These are phyloP conservation scores for Casaregolazyma lundiana DNA, from an alignment of 1,139 yeast genomes.

Conservation along the genomic window DNA sequence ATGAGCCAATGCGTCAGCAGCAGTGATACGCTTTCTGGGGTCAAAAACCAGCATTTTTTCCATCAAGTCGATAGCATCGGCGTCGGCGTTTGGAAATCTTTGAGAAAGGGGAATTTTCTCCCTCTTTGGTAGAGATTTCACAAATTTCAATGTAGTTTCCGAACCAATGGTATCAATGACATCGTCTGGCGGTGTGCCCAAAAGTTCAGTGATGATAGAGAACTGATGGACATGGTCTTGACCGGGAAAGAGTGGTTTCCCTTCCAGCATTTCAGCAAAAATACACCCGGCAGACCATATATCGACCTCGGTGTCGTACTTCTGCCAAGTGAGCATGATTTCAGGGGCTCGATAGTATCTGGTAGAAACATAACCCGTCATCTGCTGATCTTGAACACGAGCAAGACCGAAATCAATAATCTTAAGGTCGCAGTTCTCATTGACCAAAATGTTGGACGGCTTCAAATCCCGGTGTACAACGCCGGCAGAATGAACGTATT, in stretches of 20 bases:
- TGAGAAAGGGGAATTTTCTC: slow-evolving; percentile 86
- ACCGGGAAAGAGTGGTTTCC: slow-evolving; percentile 98
- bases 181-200: slow-evolving; percentile 95
- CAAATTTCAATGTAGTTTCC: slow-evolving; percentile 91
- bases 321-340: slow-evolving; percentile 99
- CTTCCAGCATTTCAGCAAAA: slow-evolving; percentile 97
- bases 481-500: slow-evolving; percentile 95
- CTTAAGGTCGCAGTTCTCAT: slow-evolving; percentile 92
- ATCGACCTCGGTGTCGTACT: slow-evolving; percentile 97
- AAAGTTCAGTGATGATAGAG: slow-evolving; percentile 88
- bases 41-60: slow-evolving; percentile 91
- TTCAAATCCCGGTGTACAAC: slow-evolving; percentile 93
- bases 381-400: slow-evolving; percentile 95
- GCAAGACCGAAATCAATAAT: slow-evolving; percentile 97
- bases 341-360: slow-evolving; percentile 98
- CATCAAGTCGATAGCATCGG: slow-evolving; percentile 81
- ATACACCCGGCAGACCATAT: slow-evolving; percentile 99
- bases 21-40: slow-evolving; percentile 89
- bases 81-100: slow-evolving; percentile 81
- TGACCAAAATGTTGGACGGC: slow-evolving; percentile 87
- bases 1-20: slow-evolving; percentile 84
- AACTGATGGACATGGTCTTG: slow-evolving; percentile 98
- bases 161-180: slow-evolving; percentile 95
- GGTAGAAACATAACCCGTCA: slow-evolving; percentile 98
- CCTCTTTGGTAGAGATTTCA: slow-evolving; percentile 86